phyloP scores from a whole-genome alignment of 1,284 basidiomycete species.

The Spongiforma sp. region DNA sequence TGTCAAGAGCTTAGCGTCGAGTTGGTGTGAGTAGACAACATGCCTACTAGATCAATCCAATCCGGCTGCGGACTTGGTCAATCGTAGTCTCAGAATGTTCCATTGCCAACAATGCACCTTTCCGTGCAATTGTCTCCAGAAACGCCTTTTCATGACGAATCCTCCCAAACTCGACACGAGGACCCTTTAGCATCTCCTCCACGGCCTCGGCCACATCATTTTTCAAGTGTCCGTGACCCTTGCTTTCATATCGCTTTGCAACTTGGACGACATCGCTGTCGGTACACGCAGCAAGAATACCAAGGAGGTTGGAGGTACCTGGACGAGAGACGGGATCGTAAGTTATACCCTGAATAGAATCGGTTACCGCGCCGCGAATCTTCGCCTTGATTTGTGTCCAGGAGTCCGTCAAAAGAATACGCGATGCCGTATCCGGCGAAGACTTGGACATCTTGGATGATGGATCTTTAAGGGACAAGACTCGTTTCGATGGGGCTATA shows the following conservation, averaged over 20 bases:
- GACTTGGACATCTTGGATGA: constrained; percentile 97
- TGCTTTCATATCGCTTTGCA: constrained; percentile 56
- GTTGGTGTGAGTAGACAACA: constrained; percentile 57
- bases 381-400: constrained; percentile 68
- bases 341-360: constrained; percentile 73
- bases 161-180: constrained; percentile 73
- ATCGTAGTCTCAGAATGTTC: constrained; percentile 68
- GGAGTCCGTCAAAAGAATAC: constrained; percentile 87
- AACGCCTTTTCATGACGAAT: constrained; percentile 67
- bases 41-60: constrained; percentile 59
- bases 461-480: constrained; percentile 88
- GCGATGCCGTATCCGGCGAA: constrained; percentile 76
- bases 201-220: constrained; percentile 75
- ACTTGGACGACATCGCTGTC: constrained; percentile 54
- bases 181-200: constrained; percentile 68
- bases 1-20: constrained; percentile 58
- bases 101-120: constrained; percentile 71
- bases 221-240: constrained; percentile 77
- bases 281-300: constrained; percentile 76
- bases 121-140: constrained; percentile 63
- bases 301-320: constrained; percentile 84
- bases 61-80: constrained; percentile 63
- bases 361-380: constrained; percentile 85
- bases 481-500: constrained; percentile 75
- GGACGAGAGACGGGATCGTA: constrained; percentile 82